Base-by-base conservation (phyloP, 805 yeast genomes). In the Candida xyloterini region DNA sequence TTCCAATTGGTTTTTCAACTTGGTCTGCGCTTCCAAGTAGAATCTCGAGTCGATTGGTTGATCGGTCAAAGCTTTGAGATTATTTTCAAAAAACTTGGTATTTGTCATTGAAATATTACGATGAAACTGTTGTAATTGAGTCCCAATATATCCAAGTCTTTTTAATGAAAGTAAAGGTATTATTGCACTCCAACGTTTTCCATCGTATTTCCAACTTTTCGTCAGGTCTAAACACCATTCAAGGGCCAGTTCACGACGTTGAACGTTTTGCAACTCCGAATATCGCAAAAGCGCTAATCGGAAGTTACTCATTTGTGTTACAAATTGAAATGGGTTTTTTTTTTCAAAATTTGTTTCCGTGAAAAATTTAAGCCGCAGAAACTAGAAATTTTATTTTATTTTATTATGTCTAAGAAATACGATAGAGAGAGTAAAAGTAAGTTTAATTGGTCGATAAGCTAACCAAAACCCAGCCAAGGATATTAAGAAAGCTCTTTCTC, bases 401-500 rank as follows among this genome's bases (percentile, higher is more conserved):
- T 9, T 25, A 26, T 16, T 27, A 37, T 38, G 42, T 16, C 38
- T 21, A 29, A 42, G 33, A 42, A 34, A 28, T 47, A 43, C 27
- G 64, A 62, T 15, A 58, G 55, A 39, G 61, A 63, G 34, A 29
- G 53, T 11, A 62, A 62, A 43, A 52, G 25, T 23, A 23, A 23
- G 25, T 23, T 9, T 10, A 7, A 11, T 10, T 10, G 25, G n/a
- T 23, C 4, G 10, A 10, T 9, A 23, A 10, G 7, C 25, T 23
- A 23, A 23, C 25, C 4, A 5, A 18, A 18, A 4, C 4, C 5
- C 25, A 23, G 25, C 55, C 7, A 73, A 76, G 39, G 96, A 88
- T 44, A 90, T 90, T 53, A 81, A 83, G 53, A 76, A 73, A 55
- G 82, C 93, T 10, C 72, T 90, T 48, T 74, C 77, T 0, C 95